Percentiles rank a stretch among this genome's conserved stretches.
Conservation (phyloP, 352 stramenopile species). For the Lagenidium giganteum region DNA sequence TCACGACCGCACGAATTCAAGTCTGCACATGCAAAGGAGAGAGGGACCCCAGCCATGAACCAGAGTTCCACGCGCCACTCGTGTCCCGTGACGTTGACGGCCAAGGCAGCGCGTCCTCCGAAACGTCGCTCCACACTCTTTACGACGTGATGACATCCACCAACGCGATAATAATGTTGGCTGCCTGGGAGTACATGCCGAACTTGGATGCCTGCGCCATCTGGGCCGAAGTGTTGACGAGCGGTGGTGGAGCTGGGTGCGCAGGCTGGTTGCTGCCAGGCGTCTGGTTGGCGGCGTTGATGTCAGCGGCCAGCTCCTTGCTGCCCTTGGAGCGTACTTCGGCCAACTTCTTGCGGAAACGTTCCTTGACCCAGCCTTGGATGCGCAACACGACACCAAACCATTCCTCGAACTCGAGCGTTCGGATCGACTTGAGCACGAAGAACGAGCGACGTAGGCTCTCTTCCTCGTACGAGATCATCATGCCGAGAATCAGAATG, state of each 20-base stretch:
- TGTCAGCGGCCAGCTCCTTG: conserved; percentile 33
- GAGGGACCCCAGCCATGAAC: too few relatives aligned
- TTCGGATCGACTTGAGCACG: conserved; percentile 77
- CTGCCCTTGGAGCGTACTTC: conserved; percentile 49
- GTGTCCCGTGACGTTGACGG: too few relatives aligned
- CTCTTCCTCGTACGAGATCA: conserved; percentile 84
- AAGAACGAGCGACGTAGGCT: conserved; percentile 73
- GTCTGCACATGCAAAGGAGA: too few relatives aligned
- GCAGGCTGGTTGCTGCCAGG: conserved; percentile 12
- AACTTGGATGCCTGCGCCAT: conserved; percentile 71
- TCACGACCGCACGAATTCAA: too few relatives aligned
- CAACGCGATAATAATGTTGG: conserved; percentile 74
- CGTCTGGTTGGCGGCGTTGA: too few relatives aligned
- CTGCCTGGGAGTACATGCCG: conserved; percentile 77
- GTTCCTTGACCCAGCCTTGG: conserved; percentile 67
- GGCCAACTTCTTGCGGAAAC: conserved; percentile 47
- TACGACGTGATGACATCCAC: conserved; percentile 65
- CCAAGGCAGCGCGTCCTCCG: too few relatives aligned
- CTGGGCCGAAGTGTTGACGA: conserved; percentile 69
- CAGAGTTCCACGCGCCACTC: too few relatives aligned
- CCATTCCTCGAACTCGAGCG: conserved; percentile 79
- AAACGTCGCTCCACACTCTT: not conserved
- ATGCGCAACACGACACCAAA: conserved; percentile 70
- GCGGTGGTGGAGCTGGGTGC: conserved; percentile 12
- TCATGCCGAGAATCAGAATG: conserved; percentile 75